A percentile compares a stretch with the other conserved stretches of the same genome.
phyloP scores from a whole-genome alignment of 2,329 filamentous ascomycete genomes.

The Sphaceloma murrayae region DNA sequence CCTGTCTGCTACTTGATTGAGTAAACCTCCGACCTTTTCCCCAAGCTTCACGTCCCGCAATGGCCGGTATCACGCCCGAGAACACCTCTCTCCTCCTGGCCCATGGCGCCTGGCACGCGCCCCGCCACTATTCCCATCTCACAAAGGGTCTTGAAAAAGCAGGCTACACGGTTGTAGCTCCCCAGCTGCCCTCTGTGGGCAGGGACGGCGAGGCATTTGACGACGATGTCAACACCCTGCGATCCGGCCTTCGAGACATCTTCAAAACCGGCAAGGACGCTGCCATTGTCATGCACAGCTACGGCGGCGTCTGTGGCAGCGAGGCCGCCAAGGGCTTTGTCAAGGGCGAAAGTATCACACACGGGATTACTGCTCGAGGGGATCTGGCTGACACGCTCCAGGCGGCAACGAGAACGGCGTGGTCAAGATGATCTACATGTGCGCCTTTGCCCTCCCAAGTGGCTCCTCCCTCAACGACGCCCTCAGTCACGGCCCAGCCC shows the following conservation, averaged over 20 bases:
- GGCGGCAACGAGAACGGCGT: constrained; percentile 22
- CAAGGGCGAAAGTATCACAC: constrained; percentile 20
- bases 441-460: constrained; percentile 22
- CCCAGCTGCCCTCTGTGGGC: constrained; percentile 20
- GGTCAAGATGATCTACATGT: constrained; percentile 23
- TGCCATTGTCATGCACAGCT: constrained; percentile 26
- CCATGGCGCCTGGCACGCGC: constrained; percentile 26
- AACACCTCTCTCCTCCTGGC: constrained; percentile 25
- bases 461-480: constrained; percentile 20
- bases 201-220: constrained; percentile 20
- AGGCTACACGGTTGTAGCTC: constrained; percentile 22
- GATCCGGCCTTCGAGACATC: constrained; percentile 19
- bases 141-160: constrained; percentile 19
- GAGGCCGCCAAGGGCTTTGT: constrained; percentile 23
- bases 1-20: no score
- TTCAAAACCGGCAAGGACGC: constrained; percentile 23
- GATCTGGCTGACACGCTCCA: background rate
- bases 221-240: constrained; percentile 23
- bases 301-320: constrained; percentile 25
- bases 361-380: background rate
- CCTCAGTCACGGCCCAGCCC: constrained; percentile 16
- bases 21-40: no score
- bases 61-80: constrained; percentile 9
- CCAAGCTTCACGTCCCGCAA: background rate
- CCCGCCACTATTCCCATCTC: constrained; percentile 20